These are phyloP conservation scores for Euphorbia peplus DNA, from an alignment of 345 rosid species.

Conservation along the genomic window DNA sequence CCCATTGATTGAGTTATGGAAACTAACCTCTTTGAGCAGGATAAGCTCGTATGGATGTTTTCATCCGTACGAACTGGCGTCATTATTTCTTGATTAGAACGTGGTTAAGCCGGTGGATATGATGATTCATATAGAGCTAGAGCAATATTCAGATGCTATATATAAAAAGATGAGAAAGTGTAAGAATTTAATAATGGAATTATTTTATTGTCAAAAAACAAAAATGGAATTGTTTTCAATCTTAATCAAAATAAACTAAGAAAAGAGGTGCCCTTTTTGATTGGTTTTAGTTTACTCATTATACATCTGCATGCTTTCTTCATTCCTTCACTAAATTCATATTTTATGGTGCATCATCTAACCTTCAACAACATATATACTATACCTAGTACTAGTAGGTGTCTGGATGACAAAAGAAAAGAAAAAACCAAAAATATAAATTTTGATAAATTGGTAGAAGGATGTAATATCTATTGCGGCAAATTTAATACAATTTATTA, in stretches of 20 bases:
- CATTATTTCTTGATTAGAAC: conserved; percentile 6
- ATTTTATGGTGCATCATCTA: not conserved
- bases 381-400: too few relatives aligned
- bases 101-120: not conserved
- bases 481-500: too few relatives aligned
- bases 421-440: too few relatives aligned
- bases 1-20: not conserved
- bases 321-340: conserved; percentile 4
- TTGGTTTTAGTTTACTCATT: conserved; percentile 10
- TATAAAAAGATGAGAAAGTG: not conserved
- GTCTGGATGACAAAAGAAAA: too few relatives aligned
- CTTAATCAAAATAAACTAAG: too few relatives aligned
- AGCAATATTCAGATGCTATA: not conserved
- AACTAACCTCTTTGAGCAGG: conserved; percentile 23
- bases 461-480: too few relatives aligned
- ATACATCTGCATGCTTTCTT: conserved; percentile 11
- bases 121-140: not conserved
- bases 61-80: not conserved
- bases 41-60: not conserved
- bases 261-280: not conserved
- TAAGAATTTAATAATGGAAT: too few relatives aligned
- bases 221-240: not conserved
- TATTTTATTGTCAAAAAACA: too few relatives aligned
- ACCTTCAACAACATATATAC: not conserved
- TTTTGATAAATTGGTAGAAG: too few relatives aligned